Percentiles rank a stretch among this genome's conserved stretches.
Evolutionary conservation across 192 early-diverging fungal genomes (phyloP).

Genomic region (Entomortierella chlamydospora): DNA sequence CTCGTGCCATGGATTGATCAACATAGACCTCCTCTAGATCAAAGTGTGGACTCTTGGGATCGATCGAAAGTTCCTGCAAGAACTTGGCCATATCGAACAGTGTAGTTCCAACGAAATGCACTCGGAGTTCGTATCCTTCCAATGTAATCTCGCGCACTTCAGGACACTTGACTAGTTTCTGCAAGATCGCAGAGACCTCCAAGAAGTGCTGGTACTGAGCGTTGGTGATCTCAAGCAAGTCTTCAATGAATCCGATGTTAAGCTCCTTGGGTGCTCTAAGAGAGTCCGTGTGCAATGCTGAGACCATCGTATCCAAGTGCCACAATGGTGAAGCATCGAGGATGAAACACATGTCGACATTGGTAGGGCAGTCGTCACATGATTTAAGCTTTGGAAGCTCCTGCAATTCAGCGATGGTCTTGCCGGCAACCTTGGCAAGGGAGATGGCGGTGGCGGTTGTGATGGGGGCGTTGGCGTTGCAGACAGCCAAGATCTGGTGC

Average conservation of each 20-base stretch:
- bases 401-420: slow-evolving; percentile 26
- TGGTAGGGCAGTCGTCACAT: slow-evolving; percentile 34
- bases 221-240: slow-evolving; percentile 44
- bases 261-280: slow-evolving; percentile 45
- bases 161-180: slow-evolving; percentile 35
- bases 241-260: slow-evolving; percentile 32
- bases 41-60: slow-evolving; percentile 47
- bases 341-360: slow-evolving; percentile 50
- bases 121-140: slow-evolving; percentile 50
- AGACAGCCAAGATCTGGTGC: slow-evolving; percentile 43
- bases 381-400: slow-evolving; percentile 33
- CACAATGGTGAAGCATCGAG: slow-evolving; percentile 51
- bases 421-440: slow-evolving; percentile 45
- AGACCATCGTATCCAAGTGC: slow-evolving; percentile 52
- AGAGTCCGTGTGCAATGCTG: slow-evolving; percentile 48
- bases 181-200: slow-evolving; percentile 48
- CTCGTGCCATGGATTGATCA: slow-evolving; percentile 1
- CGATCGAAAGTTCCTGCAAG: slow-evolving; percentile 28
- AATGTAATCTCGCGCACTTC: slow-evolving; percentile 40
- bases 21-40: slow-evolving; percentile 39
- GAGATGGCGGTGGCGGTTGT: slow-evolving; percentile 33
- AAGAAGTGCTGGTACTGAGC: slow-evolving; percentile 52
- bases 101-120: slow-evolving; percentile 41
- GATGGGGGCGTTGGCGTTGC: slow-evolving; percentile 22
- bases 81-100: slow-evolving; percentile 46